Evolutionary conservation across 2,329 filamentous ascomycete genomes (phyloP).

Genomic region (Fusarium transvaalense): DNA sequence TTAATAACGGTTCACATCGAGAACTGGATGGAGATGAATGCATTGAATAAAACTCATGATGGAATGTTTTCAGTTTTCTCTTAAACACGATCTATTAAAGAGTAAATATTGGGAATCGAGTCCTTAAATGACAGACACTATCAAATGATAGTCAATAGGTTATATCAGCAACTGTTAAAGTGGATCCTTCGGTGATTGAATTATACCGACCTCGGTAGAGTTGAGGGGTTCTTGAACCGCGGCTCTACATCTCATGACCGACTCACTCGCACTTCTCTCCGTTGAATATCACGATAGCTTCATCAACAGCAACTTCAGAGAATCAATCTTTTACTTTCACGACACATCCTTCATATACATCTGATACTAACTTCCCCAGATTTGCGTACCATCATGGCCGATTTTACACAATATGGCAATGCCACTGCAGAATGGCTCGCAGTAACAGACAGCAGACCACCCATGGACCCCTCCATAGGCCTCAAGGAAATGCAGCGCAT

Average conservation of each 20-base stretch:
- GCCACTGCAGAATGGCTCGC: conserved; percentile 60
- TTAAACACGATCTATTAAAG: too few relatives aligned
- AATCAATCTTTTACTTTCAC: fast-evolving
- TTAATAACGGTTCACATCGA: too few relatives aligned
- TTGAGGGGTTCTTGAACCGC: conserved; percentile 13
- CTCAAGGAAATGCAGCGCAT: conserved; percentile 33
- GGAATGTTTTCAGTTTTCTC: too few relatives aligned
- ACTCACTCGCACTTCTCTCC: conserved; percentile 3
- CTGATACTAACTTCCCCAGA: too few relatives aligned
- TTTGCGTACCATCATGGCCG: conserved; percentile 28
- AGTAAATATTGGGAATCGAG: too few relatives aligned
- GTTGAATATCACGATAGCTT: conserved; percentile 11
- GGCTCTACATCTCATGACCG: background rate
- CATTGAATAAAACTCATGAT: too few relatives aligned
- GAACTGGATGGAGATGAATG: too few relatives aligned
- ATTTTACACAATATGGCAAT: conserved; percentile 55
- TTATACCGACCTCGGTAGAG: conserved; percentile 14
- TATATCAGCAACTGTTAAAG: background rate
- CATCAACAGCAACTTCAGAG: background rate
- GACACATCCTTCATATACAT: fast-evolving
- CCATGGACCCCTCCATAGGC: conserved; percentile 2
- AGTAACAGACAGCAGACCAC: conserved; percentile 39
- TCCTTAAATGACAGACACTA: too few relatives aligned
- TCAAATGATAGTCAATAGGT: background rate
- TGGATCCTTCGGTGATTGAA: conserved; percentile 3